A percentile compares a stretch with the other conserved stretches of the same genome.
Conservation (phyloP, 2,329 filamentous ascomycete genomes). For the Huntiella moniliformis region DNA sequence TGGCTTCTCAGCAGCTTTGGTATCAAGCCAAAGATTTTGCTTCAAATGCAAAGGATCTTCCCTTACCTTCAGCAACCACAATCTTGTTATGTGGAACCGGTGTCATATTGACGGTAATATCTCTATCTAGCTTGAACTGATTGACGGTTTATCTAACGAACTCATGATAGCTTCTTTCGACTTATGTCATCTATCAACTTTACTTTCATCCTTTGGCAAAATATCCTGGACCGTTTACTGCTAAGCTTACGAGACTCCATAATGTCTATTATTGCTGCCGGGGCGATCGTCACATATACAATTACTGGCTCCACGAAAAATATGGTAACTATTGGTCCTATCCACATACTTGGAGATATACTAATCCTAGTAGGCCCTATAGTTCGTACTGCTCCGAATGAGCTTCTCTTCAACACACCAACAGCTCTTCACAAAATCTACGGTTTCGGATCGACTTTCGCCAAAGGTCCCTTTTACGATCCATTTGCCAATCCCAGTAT, state of each 20-base stretch:
- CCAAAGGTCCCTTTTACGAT: slow-evolving; percentile 55
- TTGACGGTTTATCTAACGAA: neutral
- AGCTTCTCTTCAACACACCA: slow-evolving; percentile 57
- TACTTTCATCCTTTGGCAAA: slow-evolving; percentile 46
- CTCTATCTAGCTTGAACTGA: too few species aligned
- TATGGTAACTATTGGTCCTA: slow-evolving; percentile 34
- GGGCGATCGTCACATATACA: slow-evolving; percentile 55
- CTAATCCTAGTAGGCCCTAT: slow-evolving; percentile 28
- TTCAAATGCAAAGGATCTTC: too few species aligned
- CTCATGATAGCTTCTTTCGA: slow-evolving; percentile 12
- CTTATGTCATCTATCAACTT: slow-evolving; percentile 34
- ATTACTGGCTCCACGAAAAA: slow-evolving; percentile 49
- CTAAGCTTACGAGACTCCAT: slow-evolving; percentile 43
- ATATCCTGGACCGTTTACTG: slow-evolving; percentile 45
- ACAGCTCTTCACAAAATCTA: slow-evolving; percentile 49
- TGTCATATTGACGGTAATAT: too few species aligned
- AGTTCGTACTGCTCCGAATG: slow-evolving; percentile 64
- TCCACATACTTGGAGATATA: neutral
- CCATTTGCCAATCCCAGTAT: slow-evolving; percentile 51
- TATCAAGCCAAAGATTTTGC: too few species aligned
- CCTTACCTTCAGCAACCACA: too few species aligned
- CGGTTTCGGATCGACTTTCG: slow-evolving; percentile 39
- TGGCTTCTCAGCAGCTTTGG: too few species aligned
- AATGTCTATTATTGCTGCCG: slow-evolving; percentile 57
- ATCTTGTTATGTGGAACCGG: too few species aligned